Percentiles rank a stretch among this genome's conserved stretches.
Evolutionary conservation across 2,329 filamentous ascomycete species (phyloP).

Genomic region (Paracorniculantispora psalliotae): DNA sequence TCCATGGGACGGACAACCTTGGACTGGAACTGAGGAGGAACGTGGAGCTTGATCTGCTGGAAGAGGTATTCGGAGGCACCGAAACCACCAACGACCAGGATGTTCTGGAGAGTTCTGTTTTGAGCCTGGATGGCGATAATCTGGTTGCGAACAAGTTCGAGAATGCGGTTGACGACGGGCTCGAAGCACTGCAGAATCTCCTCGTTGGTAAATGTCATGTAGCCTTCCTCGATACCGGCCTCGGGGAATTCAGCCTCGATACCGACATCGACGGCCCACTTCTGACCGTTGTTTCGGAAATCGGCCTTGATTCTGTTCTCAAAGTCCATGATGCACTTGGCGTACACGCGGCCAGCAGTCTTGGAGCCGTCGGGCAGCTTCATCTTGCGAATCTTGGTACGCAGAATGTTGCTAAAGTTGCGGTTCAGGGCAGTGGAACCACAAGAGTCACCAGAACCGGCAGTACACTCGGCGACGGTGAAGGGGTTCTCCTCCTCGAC

Average conservation of each 20-base stretch:
- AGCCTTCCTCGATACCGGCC: constrained; percentile 95
- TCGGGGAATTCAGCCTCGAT: constrained; percentile 98
- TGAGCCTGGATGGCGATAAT: constrained; percentile 99
- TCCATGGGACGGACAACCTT: constrained; percentile 99
- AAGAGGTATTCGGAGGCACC: constrained; percentile 98
- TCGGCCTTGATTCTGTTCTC: constrained; percentile 99
- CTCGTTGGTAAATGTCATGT: constrained; percentile 99
- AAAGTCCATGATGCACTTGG: constrained; percentile 99
- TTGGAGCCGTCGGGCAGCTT: constrained; percentile 95
- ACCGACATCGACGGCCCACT: constrained; percentile 97
- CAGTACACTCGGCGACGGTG: constrained; percentile 94
- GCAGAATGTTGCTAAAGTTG: constrained; percentile 96
- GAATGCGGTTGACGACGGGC: constrained; percentile 92
- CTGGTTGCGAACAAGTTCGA: constrained; percentile 94
- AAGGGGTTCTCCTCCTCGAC: constrained; percentile 97
- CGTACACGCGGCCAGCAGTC: constrained; percentile 96
- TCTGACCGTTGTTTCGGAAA: constrained; percentile 98
- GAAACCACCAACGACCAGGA: constrained; percentile 95
- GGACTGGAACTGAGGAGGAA: constrained; percentile 95
- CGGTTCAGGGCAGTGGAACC: constrained; percentile 97
- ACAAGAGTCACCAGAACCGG: constrained; percentile 94
- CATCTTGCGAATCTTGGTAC: constrained; percentile 98
- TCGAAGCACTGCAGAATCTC: constrained; percentile 99
- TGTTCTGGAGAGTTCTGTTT: constrained; percentile 90
- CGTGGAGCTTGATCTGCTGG: constrained; percentile 98